Percentiles rank a stretch among this genome's conserved stretches.
phyloP scores from a whole-genome alignment of 768 basidiomycete species.

The Cystobasidium onofrii region DNA sequence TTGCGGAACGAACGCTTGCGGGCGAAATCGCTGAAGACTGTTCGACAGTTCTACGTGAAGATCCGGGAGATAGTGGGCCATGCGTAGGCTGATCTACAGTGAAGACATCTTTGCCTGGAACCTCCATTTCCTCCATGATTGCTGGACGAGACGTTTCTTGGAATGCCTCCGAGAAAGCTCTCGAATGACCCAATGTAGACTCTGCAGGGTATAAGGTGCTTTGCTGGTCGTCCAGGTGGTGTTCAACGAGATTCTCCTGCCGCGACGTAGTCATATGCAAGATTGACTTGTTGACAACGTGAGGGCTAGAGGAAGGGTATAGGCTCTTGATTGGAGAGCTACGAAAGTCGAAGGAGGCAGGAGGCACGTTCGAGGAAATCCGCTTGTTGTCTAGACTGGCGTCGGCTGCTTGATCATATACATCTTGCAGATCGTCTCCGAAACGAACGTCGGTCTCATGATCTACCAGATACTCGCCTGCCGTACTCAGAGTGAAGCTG shows the following conservation, averaged over 20 bases:
- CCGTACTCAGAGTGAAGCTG: not conserved
- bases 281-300: not conserved
- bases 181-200: too few relatives aligned
- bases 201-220: too few relatives aligned
- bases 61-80: too few relatives aligned
- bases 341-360: not conserved
- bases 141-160: too few relatives aligned
- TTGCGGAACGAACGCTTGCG: not conserved
- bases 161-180: too few relatives aligned
- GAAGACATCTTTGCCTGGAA: too few relatives aligned
- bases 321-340: not conserved
- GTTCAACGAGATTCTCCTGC: not conserved
- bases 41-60: too few relatives aligned
- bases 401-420: not conserved
- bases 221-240: not conserved
- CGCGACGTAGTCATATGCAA: not conserved
- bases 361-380: not conserved
- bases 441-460: constrained; percentile 26
- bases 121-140: too few relatives aligned
- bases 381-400: not conserved
- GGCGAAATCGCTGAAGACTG: not conserved
- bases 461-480: not conserved
- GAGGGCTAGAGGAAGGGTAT: not conserved
- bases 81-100: too few relatives aligned
- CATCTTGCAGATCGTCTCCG: constrained; percentile 12